A percentile compares a stretch with the other conserved stretches of the same genome.
phyloP scores from a whole-genome alignment of 371 early-diverging fungal species.

The Haplosporangium sp. region DNA sequence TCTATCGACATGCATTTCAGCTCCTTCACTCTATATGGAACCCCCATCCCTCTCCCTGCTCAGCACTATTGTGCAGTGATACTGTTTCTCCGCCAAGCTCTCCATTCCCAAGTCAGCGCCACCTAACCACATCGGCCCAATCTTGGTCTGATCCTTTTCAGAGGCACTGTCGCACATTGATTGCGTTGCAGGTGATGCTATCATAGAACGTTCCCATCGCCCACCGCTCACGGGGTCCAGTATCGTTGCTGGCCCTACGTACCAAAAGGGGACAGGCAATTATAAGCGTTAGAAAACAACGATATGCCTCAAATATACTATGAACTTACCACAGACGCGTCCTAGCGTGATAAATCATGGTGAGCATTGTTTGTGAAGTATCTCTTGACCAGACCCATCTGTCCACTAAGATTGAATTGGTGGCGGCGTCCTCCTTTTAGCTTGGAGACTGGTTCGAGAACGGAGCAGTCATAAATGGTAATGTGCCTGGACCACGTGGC shows the following conservation, averaged over 20 bases:
- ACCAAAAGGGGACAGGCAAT: too few relatives aligned
- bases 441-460: conserved; percentile 28
- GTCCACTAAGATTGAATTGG: conserved; percentile 32
- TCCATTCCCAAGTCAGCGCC: too few relatives aligned
- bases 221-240: conserved; percentile 40
- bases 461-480: conserved; percentile 32
- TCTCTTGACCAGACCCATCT: conserved; percentile 32
- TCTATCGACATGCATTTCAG: too few relatives aligned
- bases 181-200: conserved; percentile 27
- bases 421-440: conserved; percentile 36
- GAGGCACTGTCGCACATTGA: conserved; percentile 23
- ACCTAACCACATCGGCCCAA: conserved; percentile 13
- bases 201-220: conserved; percentile 36
- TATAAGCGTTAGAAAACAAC: too few relatives aligned
- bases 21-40: too few relatives aligned
- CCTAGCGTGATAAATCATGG: conserved; percentile 37
- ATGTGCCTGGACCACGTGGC: conserved; percentile 20
- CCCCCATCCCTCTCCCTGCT: too few relatives aligned
- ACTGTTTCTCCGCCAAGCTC: too few relatives aligned
- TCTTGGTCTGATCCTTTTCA: conserved; percentile 37
- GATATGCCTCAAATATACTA: too few relatives aligned
- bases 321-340: conserved; percentile 22
- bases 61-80: too few relatives aligned
- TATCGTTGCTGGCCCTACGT: conserved; percentile 22
- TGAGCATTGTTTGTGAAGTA: conserved; percentile 38